phyloP scores from a whole-genome alignment of 2,329 filamentous ascomycete genomes.

The Aspergillus awamori region DNA sequence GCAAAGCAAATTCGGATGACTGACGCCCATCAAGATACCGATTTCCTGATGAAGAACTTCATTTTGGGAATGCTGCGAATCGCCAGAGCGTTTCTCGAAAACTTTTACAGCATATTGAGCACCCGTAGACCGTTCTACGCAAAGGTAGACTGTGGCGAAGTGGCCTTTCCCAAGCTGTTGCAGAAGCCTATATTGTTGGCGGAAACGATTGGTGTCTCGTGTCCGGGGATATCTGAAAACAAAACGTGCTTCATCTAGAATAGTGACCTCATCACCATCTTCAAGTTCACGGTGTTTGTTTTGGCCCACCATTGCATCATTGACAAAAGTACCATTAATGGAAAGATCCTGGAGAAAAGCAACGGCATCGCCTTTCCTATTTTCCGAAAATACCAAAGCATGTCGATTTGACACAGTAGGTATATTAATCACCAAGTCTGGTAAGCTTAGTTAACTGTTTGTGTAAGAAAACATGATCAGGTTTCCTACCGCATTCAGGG shows the following conservation, averaged over 20 bases:
- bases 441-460: conserved; percentile 21
- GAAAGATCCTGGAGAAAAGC: conserved; percentile 91
- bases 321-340: conserved; percentile 94
- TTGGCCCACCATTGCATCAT: conserved; percentile 84
- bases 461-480: not conserved
- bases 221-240: conserved; percentile 86
- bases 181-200: conserved; percentile 80
- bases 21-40: conserved; percentile 94
- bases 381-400: conserved; percentile 59
- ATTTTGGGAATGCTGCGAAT: conserved; percentile 79
- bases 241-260: conserved; percentile 82
- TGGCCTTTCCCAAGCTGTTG: conserved; percentile 92
- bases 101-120: conserved; percentile 89
- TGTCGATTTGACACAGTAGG: conserved; percentile 82
- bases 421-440: conserved; percentile 73
- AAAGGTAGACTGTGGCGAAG: conserved; percentile 91
- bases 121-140: conserved; percentile 81
- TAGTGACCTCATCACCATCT: conserved; percentile 87
- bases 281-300: conserved; percentile 88
- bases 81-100: conserved; percentile 82
- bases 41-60: conserved; percentile 94
- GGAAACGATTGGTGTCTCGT: conserved; percentile 74
- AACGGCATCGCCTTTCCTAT: conserved; percentile 58
- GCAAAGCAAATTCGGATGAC: conserved; percentile 88
- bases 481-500: conserved; percentile 80